Evolutionary conservation across 1,284 basidiomycete genomes (phyloP), one percentile per base, ranked within the genome.

Genomic region (Rhizoctonia solani): DNA sequence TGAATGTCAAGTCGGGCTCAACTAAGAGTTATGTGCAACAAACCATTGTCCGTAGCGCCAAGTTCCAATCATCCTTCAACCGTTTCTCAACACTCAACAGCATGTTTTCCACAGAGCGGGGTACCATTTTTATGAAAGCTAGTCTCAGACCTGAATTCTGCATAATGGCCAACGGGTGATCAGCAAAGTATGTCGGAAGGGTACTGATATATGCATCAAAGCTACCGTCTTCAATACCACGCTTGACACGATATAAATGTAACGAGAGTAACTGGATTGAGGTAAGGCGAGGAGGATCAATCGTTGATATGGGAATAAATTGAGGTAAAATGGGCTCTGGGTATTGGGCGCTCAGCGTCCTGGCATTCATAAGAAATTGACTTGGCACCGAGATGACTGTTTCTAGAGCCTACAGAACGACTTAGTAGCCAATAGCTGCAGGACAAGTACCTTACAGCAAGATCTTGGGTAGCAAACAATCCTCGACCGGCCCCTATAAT

Each of bases 121-220:
- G 86, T 13, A 91, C 73, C 29, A 69, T 68, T 14, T 75, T 68
- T 9, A 88, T 25, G 27, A 55, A 23, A 52, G 46, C 58, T 54
- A 69, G 25, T 56, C 54, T 25, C 74, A 70, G 6, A 72, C 44
- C 6, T 68, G 63, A 34, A 59, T 42, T 32, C 19, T 32, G 50
- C 21, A 55, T 53, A 72, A 71, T 54, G 13, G 85, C 83, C 14
- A 94, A 78, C 9, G 93, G 93, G 78, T 95, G 93, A 69, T 76
- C 81, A 68, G 77, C 81, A 74, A 95, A 93, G 41, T 85, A 77
- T 61, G 75, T 74, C 2, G 92, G 93, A 16, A 95, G 77, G 0
- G 85, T 82, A 0, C 86, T 85, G 61, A 95, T 86, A 73, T 92
- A 95, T 1, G 87, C 84, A 23, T 86, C 85, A 77, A 90, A 94